Evolutionary conservation across 1,284 basidiomycete genomes (phyloP).

Genomic region (Leccinum subspadiceum): DNA sequence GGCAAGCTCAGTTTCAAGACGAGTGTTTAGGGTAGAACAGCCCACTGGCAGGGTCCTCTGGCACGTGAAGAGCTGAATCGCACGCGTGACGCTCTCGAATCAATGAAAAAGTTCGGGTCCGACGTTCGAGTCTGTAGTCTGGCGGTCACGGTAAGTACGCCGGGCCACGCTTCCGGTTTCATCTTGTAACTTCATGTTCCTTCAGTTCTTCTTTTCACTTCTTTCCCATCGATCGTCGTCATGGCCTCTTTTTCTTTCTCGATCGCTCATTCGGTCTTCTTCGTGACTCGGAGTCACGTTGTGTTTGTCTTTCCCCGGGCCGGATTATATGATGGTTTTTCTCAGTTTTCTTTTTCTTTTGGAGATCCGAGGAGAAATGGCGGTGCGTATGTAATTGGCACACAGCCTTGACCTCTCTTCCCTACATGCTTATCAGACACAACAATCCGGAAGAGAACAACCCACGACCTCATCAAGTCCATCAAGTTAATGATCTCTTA

Average conservation of each 20-base stretch:
- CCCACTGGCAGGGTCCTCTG: background rate
- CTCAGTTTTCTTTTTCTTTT: background rate
- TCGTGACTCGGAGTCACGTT: background rate
- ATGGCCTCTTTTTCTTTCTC: background rate
- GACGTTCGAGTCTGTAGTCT: background rate
- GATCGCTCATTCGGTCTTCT: background rate
- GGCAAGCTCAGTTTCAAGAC: background rate
- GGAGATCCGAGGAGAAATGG: background rate
- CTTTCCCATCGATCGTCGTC: constrained; percentile 1
- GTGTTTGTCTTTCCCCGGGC: background rate
- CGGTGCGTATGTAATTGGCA: background rate
- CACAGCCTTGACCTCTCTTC: background rate
- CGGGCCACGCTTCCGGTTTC: constrained; percentile 4
- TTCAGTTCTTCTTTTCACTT: constrained; percentile 6
- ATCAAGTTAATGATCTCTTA: background rate
- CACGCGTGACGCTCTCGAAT: background rate
- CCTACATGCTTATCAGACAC: background rate
- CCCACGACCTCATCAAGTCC: background rate
- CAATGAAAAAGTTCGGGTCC: background rate
- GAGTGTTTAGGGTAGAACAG: background rate
- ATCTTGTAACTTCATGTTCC: background rate
- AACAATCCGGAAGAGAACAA: background rate
- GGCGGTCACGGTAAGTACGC: background rate
- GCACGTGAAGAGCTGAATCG: background rate
- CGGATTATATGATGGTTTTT: background rate